Base-by-base conservation (phyloP, 805 yeast species). In the Yamadazyma paraphyllophila region DNA sequence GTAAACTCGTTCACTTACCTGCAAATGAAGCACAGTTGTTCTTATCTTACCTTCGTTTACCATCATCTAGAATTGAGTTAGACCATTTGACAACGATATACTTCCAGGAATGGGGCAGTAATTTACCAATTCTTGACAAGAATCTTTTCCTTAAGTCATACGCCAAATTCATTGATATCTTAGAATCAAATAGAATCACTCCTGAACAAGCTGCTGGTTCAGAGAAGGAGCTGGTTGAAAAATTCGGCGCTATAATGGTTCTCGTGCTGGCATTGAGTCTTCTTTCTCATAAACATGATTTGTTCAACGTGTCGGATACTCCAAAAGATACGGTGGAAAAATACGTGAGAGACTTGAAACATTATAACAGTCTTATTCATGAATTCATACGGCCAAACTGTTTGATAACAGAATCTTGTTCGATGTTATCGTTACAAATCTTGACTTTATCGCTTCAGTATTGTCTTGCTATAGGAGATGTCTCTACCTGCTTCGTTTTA, bases 41-140 rank as follows among this genome's bases (percentile, higher is more conserved):
- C 57, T 70, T 81, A 45, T 49, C 43, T 8, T 50, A 60, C 10
- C 48, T 67, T 34, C 48, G 55, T 10, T 51, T 71, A 2, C 75
- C 76, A 1, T 80, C 80, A 2, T 69, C 83, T 16, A 74, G 83
- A 45, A 60, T 80, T 17, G 80, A 81, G 47, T 61, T 88, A 46
- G 96, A 90, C 61, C 81, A 81, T 20, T 72, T 87, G 26, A 75
- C 86, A 14, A 75, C 85, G 0, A 60, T 80, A 2, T 90, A 78
- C 59, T 89, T 88, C 64, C 82, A 80, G 50, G 83, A 85, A 47
- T 90, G 96, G 96, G 83, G 86, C 25, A 73, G 77, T 20, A 64
- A 80, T 4, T 69, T 83, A 16, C 95, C 96, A 0, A 71, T 88
- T 12, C 58, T 90, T 43, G 88, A 87, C 60, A 80, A 81, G 51